Conservation (phyloP, 169 alveolate genomes). For the Neospora caninum region DNA sequence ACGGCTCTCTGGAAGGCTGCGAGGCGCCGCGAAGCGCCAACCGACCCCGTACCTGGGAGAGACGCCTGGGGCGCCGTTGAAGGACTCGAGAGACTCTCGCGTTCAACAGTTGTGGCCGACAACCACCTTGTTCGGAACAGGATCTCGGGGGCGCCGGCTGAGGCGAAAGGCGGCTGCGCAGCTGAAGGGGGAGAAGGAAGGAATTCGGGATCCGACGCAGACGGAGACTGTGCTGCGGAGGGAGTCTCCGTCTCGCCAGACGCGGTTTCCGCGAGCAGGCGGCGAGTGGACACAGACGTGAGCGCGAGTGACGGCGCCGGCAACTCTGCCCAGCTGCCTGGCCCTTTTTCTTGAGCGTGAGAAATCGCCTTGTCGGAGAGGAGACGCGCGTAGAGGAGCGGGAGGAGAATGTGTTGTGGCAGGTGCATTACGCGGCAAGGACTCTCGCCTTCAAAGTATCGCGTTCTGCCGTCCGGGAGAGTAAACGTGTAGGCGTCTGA, state of each 20-base stretch:
- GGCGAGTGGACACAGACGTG: not conserved
- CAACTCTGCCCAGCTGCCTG: not conserved
- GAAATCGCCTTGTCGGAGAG: not conserved
- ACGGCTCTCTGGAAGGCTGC: too few relatives aligned
- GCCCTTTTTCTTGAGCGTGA: not conserved
- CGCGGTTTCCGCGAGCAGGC: not conserved
- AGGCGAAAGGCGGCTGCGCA: not conserved
- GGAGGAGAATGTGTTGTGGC: conserved; percentile 83
- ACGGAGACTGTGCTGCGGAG: not conserved
- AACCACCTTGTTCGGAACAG: conserved; percentile 6
- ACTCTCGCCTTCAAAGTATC: conserved; percentile 72
- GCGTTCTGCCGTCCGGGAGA: conserved; percentile 38
- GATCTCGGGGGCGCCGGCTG: not conserved
- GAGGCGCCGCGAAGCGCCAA: too few relatives aligned
- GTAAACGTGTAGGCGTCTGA: conserved; percentile 55
- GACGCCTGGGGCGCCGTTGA: too few relatives aligned
- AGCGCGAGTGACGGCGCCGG: not conserved
- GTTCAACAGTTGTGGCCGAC: not conserved
- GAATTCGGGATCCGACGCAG: not conserved
- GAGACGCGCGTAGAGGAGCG: conserved; percentile 63
- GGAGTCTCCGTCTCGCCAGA: too few relatives aligned
- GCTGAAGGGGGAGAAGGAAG: not conserved
- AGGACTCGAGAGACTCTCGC: not conserved
- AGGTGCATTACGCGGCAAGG: conserved; percentile 83
- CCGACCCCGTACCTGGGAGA: too few relatives aligned